Base-by-base conservation (phyloP, 345 rosid genomes). In the Salix dunnii region DNA sequence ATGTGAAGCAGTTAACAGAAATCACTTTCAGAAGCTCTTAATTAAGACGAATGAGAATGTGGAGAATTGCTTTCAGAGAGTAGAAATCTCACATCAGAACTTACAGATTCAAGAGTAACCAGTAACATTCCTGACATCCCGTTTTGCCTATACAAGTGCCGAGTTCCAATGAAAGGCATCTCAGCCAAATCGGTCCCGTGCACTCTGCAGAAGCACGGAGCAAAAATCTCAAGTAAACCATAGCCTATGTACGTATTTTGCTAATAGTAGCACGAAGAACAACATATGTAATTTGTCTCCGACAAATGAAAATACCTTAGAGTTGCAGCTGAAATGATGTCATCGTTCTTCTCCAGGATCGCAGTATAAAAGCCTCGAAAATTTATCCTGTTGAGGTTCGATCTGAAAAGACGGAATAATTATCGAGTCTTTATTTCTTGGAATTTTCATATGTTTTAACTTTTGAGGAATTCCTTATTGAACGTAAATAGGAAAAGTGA, bases 81-180 rank as follows among this genome's bases (percentile, higher is more conserved):
- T 46, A 14, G 35, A 31, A 27, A 5, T 66, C 16, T 66, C 68
- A 65, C 36, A 31, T 65, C 42, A 17, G 42, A n/a, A 46, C 79
- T 76, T 35, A 81, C 84, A 16, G 77, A 61, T 73, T 76, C 81
- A 5, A 84, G 18, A 0, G 53, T 48, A 27, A 31, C 18, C 0
- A 67, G 42, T 11, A 84, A 70, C 12, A 46, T 51, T 1, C 23
- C 67, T 23, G 74, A 65, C 80, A 81, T 51, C 42, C 87, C 79
- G 68, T 27, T 48, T 0, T 36, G 13, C 74, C 87, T 81, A 36
- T 46, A 76, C 8, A 53, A 31, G 3, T 30, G 17, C 5, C 51
- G 74, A 23, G 84, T 84, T 66, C 71, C 84, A 4, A 84, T 76
- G 76, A 31, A 84, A 9, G 87, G 87, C 87, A 84, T 84, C 60